Evolutionary conservation across 225 moss, liverwort and hornwort species (phyloP).

Genomic region (Antitrichia curtipendula): DNA sequence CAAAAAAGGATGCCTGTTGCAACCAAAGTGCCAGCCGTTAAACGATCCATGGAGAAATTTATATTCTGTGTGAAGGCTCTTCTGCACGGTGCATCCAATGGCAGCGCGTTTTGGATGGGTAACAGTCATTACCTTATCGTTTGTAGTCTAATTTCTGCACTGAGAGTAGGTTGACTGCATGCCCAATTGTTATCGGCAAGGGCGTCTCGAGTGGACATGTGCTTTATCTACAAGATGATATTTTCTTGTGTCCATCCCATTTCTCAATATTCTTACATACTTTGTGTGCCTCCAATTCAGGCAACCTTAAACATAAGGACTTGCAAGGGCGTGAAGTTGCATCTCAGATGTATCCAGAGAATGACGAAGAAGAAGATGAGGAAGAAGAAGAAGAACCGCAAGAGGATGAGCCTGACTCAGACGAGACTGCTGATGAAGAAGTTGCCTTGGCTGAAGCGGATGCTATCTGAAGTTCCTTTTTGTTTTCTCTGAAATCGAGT

Average conservation of each 20-base stretch:
- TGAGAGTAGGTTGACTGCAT: not conserved
- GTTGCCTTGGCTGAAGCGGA: constrained; percentile 17
- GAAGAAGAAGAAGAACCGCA: constrained; percentile 27
- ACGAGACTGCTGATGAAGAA: constrained; percentile 28
- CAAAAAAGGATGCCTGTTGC: constrained; percentile 85
- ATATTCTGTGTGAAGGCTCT: constrained; percentile 82
- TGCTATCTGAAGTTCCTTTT: not conserved
- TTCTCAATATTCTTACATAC: not conserved
- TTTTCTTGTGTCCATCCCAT: not conserved
- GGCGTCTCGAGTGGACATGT: not conserved
- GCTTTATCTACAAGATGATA: not conserved
- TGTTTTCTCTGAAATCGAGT: not conserved
- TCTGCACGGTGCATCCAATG: constrained; percentile 69
- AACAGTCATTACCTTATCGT: not conserved
- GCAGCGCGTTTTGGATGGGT: constrained; percentile 86
- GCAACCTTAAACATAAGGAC: constrained; percentile 76
- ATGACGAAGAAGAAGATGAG: constrained; percentile 30
- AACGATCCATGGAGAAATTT: constrained; percentile 78
- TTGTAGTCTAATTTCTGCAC: not conserved
- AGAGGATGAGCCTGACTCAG: constrained; percentile 29
- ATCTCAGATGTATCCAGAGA: constrained; percentile 52
- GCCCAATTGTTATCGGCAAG: not conserved
- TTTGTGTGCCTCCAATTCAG: constrained; percentile 15
- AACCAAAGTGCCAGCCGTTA: constrained; percentile 71
- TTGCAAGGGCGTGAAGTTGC: constrained; percentile 78